Conservation (phyloP, 108 stramenopile species). For the Stephanodiscus minutulus region DNA sequence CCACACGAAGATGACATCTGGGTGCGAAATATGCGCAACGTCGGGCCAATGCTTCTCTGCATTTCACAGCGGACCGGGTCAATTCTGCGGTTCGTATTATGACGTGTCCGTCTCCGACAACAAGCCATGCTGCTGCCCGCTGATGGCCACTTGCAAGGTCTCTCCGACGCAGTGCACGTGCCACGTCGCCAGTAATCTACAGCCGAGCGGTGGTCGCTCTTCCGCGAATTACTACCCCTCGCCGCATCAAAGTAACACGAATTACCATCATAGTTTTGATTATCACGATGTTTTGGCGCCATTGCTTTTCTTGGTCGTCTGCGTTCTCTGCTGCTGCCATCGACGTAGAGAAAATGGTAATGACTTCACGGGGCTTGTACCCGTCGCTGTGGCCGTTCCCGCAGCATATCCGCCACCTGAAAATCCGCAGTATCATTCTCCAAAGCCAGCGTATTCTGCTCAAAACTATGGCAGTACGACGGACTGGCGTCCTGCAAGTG, state of each 20-base stretch:
- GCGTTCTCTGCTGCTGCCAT: too few species aligned
- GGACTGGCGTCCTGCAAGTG: neutral
- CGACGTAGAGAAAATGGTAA: too few species aligned
- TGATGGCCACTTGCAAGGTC: conserved; percentile 26
- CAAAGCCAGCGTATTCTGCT: neutral
- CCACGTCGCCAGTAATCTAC: conserved; percentile 9
- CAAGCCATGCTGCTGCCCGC: conserved; percentile 43
- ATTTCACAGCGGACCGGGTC: conserved; percentile 41
- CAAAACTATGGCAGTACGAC: conserved; percentile 25
- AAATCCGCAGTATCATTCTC: conserved; percentile 20
- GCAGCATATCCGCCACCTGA: conserved; percentile 23
- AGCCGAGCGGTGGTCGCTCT: neutral
- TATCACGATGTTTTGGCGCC: too few species aligned
- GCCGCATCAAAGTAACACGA: neutral
- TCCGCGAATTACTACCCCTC: neutral
- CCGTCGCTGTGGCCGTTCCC: conserved; percentile 14
- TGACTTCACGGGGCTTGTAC: neutral
- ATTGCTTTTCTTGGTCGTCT: too few species aligned
- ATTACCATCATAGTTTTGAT: too few species aligned
- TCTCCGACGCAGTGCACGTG: conserved; percentile 38
- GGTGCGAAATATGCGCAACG: conserved; percentile 38
- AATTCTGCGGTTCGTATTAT: conserved; percentile 36
- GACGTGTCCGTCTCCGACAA: conserved; percentile 5
- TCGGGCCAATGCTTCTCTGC: conserved; percentile 40
- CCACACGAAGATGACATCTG: conserved; percentile 17